Evolutionary conservation across 2,329 filamentous ascomycete species (phyloP), one percentile per base, ranked within the genome.

Genomic region (Aurifilum marmelostoma): DNA sequence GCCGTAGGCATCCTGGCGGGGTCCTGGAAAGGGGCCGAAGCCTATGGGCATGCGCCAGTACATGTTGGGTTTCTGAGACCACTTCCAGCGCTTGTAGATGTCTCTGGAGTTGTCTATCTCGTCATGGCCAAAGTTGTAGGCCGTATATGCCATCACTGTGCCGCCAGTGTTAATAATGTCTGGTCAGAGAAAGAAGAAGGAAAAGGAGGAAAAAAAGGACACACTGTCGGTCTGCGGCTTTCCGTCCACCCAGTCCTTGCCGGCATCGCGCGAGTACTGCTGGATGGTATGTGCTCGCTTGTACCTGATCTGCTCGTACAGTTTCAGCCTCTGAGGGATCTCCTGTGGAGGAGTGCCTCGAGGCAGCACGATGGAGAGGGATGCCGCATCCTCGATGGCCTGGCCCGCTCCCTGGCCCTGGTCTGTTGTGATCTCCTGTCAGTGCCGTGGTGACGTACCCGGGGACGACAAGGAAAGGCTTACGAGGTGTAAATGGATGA

Each of bases 311-410:
- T 84, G 79, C 69, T 91, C 80, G 73, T 91, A 91, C 0, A 92
- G 78, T 66, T 81, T 80, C 9, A 92, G 78, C 0, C 89, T 82
- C 9, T 85, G 83, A 0, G 84, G 78, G 0, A 92, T 78, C 0
- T 88, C 84, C 0, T 79, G 75, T 0, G 75, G 71, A 0, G 74
- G 67, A 0, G 84, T 84, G 0, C 83, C 84, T 0, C 73, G 71
- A 0, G 84, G 83, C 0, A 92, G 79, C 8, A 92, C 80, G 1
- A 85, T 83, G 0, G 82, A 83, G 0, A 92, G 75, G 0, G 88
- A 83, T 0, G 85, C 86, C 0, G 85, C 89, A 71, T 92, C 90
- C 75, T 92, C 90, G 58, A 92, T 91, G 0, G 90, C 90, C 68
- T 87, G 81, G 0, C 79, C 88, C 11, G 84, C 89, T 2, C 89